Evolutionary conservation across 2,329 filamentous ascomycete genomes (phyloP), one percentile per base, ranked within the genome.

Genomic region (Tympanopsis confertula): DNA sequence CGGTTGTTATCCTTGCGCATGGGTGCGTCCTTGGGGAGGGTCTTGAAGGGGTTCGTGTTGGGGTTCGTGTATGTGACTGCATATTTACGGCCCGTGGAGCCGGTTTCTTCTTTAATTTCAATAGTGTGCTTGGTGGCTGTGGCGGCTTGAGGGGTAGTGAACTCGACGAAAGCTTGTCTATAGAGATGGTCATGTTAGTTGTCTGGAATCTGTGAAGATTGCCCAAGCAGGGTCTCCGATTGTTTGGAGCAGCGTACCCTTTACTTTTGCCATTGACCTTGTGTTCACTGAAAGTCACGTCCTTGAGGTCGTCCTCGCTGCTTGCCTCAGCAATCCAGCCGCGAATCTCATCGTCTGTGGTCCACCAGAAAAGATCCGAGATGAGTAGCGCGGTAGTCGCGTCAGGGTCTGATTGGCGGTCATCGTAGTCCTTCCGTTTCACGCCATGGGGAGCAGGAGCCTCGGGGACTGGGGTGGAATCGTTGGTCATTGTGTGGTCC

Each of bases 251-350:
- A 13, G 59, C 78, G 45, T 69, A 94, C 88, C 91, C 89, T 66
- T 96, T 95, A 62, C 86, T 94, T 65, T 98, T 98, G 48, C 91
- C 91, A 48, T 98, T 98, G 35, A 96, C 88, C 57, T 98, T 98
- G 61, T 96, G 91, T 57, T 98, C 91, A 51, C 86, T 95, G 57
- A 96, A 98, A 0, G 88, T 94, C 37, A 98, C 77, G 43, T 96
- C 91, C 50, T 85, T 87, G 14, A 96, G 64, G 51, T 94, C 86
- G 35, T 80, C 72, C 56, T 96, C 91, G 47, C 78, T 85, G 2
- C 73, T 74, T n/a, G 82, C 85, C 45, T 84, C 72, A 46, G 78
- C 78, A 18, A 83, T 70, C 85, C 87, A 95, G 37, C 82, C 84
- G 38, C 91, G 82, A 40, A 98, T 76, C 49, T 96, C 87, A 52